Evolutionary conservation across 2,329 filamentous ascomycete genomes (phyloP), one percentile per base, ranked within the genome.

Genomic region (Dothistroma septosporum): DNA sequence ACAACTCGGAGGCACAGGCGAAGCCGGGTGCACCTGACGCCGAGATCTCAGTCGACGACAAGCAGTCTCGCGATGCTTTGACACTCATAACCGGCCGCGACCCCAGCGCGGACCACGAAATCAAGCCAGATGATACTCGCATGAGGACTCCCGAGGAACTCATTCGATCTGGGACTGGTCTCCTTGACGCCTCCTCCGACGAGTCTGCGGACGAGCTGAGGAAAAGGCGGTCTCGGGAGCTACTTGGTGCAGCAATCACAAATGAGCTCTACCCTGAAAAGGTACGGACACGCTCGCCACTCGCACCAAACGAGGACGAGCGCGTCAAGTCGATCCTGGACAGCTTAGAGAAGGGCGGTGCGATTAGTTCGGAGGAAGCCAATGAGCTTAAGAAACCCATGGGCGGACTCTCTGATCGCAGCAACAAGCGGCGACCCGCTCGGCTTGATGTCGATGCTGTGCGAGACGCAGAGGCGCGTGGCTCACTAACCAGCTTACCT

Each of bases 401-500:
- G 62, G 67, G 28, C 65, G 73, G 60, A 64, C 58, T 79, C n/a
- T 75, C 75, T 6, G 76, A 77, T 31, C 75, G 78, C 53, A 73
- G 75, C 21, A 79, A 76, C 28, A 73, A 73, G 55, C 74, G 72
- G 59, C 71, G 79, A 60, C 92, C 93, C 33, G 89, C 91, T 3
- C 85, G 84, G 37, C 78, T 97, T 4, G 87, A 97, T 71, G 88
- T 97, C 24, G 87, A 92, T 70, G 90, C 90, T 4, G 89, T 96
- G 3, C 84, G 86, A 65, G 86, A 88, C 55, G 90, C 90, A 16
- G 91, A 97, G 74, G 85, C 88, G 1, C 85, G 94, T 70, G 92
- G 91, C 4, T 97, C 92, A 73, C 80, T 96, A 64, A 97, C 94
- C 1, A 97, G 92, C 75, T 79, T 99, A 61, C 89, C 92, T 0